Evolutionary conservation across 768 basidiomycete genomes (phyloP), one percentile per base, ranked within the genome.

Genomic region (Termitomyces sp.): DNA sequence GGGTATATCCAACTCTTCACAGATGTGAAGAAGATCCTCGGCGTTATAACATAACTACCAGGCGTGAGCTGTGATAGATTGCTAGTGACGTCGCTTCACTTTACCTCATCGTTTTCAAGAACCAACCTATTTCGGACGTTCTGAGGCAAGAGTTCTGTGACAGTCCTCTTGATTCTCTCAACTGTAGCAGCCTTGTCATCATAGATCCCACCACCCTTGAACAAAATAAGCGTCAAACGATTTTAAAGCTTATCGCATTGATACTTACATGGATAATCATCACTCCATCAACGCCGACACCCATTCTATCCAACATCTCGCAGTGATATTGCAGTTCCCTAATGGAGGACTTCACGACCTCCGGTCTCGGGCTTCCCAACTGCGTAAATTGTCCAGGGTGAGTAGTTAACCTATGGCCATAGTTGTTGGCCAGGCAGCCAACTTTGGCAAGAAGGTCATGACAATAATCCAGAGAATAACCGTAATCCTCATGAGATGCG

Each of bases 31-130:
- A 12, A 97, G 76, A 56, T 97, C 95, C 59, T 92, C 92, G 0
- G 90, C 88, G 53, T 84, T 92, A 70, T 94, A 97, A 66, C 93
- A 96, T 62, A 97, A 65, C 79, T 81, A 50, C 9, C 20, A 32
- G 38, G 20, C 28, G 12, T 53, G 51, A 42, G n/a, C 6, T 26
- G n/a, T 38, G 33, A 28, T 50, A 24, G 42, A 16, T 10, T 12
- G n/a, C 6, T 3, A n/a, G 18, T 16, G 36, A 32, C 32, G 26
- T 43, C n/a, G 18, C n/a, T n/a, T 46, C 20, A 18, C 9, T 18
- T 43, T 57, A 90, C 91, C 76, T 98, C 95, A 62, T 97, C 95
- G 59, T 97, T 98, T 72, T 98, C 95, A n/a, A 94, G 76, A 2
- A 93, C 94, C 22, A 95, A 69, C 46, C 95, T 79, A 14, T 78